Evolutionary conservation across 805 yeast species (phyloP), one percentile per base, ranked within the genome.

Genomic region (Candida ortonii): DNA sequence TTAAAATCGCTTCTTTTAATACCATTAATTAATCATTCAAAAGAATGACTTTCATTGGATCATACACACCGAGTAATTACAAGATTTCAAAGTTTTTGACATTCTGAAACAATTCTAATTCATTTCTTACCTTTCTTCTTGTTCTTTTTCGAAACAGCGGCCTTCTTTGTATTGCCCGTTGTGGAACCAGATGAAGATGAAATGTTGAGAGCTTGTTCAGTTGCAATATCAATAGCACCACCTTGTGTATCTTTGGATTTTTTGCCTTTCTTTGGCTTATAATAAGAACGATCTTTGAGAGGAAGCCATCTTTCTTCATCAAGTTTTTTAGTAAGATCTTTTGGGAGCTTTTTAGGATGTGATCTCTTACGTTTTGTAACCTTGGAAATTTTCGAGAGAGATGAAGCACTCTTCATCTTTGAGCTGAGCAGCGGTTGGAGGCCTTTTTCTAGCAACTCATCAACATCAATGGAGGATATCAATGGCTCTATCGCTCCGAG

Each of bases 231-330:
- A 10, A 72, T 71, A 20, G 60, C 46, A 24, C 80, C 81, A 50
- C 85, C 87, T 55, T 79, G 85, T 0, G 83, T 76, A 30, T 70
- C 76, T 43, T 68, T 71, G 5, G 60, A 60, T 47, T 69, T 72
- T 56, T 76, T 81, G 45, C 79, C 75, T 65, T 77, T 79, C 54
- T 84, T 82, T 10, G 94, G 85, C 59, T 78, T 85, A 64, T 83
- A 88, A 49, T 80, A 76, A 6, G 88, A 73, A 58, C 97, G 76
- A 55, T 89, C 94, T 55, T 79, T 83, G 70, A 84, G 50, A 15
- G 96, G 95, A 32, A 90, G 60, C 97, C 97, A 89, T 63, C 97
- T 80, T 59, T 89, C 97, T 12, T 75, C 72, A 48, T 81, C 83
- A 3, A 74, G 65, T 38, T 49, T 50, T 27, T 36, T 42, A 10